A percentile compares a stretch with the other conserved stretches of the same genome.
phyloP scores from a whole-genome alignment of 441 rosid genomes.

The Erodium moschatum region DNA sequence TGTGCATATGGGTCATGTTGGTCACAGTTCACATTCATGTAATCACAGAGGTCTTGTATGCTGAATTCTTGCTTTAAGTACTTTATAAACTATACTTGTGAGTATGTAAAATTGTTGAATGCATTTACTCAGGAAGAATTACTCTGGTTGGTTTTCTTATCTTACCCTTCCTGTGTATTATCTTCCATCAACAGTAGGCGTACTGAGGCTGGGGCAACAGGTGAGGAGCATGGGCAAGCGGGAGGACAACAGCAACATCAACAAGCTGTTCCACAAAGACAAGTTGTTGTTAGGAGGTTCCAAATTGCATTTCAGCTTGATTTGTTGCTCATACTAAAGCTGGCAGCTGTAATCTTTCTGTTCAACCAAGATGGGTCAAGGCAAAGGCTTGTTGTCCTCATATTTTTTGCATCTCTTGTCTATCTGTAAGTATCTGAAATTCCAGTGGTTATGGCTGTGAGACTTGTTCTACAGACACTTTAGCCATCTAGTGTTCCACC shows the following conservation, averaged over 20 bases:
- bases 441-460: background rate
- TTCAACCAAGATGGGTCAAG: constrained; percentile 98
- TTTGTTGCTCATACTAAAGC: constrained; percentile 74
- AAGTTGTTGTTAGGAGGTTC: constrained; percentile 62
- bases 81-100: background rate
- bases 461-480: constrained; percentile 6
- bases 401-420: constrained; percentile 65
- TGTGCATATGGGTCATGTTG: background rate
- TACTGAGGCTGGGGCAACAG: constrained; percentile 34
- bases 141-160: background rate
- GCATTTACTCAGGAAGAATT: background rate
- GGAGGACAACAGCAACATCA: constrained; percentile 39
- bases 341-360: constrained; percentile 80
- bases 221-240: constrained; percentile 40
- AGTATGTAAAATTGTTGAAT: background rate
- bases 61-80: background rate
- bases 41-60: background rate
- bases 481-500: background rate
- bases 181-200: constrained; percentile 28
- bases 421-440: constrained; percentile 59
- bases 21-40: background rate
- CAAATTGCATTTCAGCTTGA: constrained; percentile 89
- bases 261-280: constrained; percentile 59
- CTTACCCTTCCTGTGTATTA: constrained; percentile 12
- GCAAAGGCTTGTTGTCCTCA: constrained; percentile 69